Conservation (phyloP, 768 basidiomycete genomes). For the Kwoniella mangroviensis region DNA sequence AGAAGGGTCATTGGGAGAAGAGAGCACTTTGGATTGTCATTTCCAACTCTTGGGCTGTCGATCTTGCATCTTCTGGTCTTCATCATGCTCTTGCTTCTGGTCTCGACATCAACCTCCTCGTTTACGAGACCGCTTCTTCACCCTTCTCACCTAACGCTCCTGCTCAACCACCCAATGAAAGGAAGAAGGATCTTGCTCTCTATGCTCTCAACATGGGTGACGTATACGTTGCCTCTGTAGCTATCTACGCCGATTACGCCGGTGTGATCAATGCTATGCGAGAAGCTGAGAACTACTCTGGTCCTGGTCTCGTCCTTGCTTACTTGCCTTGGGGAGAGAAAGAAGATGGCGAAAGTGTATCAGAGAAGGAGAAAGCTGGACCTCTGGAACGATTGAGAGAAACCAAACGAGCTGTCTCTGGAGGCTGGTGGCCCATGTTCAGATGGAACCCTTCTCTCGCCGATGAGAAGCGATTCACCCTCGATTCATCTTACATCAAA, state of each 20-base stretch:
- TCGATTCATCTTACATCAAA: conserved; percentile 93
- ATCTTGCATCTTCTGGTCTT: conserved; percentile 90
- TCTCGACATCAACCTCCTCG: conserved; percentile 90
- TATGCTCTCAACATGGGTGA: conserved; percentile 99
- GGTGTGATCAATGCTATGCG: conserved; percentile 88
- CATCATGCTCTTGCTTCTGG: conserved; percentile 92
- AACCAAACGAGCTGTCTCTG: conserved; percentile 93
- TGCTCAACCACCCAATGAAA: conserved; percentile 61
- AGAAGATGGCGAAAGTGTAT: conserved; percentile 62
- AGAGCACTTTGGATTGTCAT: conserved; percentile 95
- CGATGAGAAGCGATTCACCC: conserved; percentile 72
- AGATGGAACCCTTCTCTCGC: conserved; percentile 94
- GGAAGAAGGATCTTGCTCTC: conserved; percentile 94
- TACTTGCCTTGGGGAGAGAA: conserved; percentile 82
- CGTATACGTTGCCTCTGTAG: conserved; percentile 92
- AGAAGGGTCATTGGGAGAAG: conserved; percentile 69
- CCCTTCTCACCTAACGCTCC: conserved; percentile 66
- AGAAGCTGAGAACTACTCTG: conserved; percentile 87
- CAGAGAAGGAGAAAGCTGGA: conserved; percentile 59
- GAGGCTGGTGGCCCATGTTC: conserved; percentile 97
- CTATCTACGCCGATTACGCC: conserved; percentile 92
- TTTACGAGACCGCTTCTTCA: conserved; percentile 91
- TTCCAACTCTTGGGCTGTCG: conserved; percentile 97
- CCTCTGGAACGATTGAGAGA: conserved; percentile 93
- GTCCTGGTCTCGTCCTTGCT: conserved; percentile 89